Conservation (phyloP, 1,284 basidiomycete genomes). For the Naganishia liquefaciens region DNA sequence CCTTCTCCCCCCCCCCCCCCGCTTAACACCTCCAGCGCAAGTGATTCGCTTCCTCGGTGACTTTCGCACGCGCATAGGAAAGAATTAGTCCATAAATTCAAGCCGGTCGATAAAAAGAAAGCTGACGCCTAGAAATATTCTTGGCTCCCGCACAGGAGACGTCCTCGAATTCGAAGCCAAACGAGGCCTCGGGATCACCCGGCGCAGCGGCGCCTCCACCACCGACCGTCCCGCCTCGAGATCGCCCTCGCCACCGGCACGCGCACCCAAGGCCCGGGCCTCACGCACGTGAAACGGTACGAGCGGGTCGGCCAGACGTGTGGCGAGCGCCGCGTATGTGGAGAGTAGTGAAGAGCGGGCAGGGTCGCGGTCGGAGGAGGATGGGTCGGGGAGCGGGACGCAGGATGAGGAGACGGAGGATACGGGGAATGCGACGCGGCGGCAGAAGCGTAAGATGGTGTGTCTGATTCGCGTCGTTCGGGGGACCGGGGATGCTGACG, state of each 20-base stretch:
- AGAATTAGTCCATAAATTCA: too few relatives aligned
- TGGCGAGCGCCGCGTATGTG: neutral
- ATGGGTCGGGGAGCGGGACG: neutral
- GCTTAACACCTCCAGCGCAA: neutral
- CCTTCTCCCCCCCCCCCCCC: too few relatives aligned
- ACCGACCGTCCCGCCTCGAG: neutral
- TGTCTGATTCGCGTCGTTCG: neutral
- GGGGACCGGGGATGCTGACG: neutral
- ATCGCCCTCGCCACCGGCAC: neutral
- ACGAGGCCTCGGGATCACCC: conserved; percentile 38
- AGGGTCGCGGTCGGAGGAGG: neutral
- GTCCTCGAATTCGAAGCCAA: conserved; percentile 52
- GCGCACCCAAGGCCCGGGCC: neutral
- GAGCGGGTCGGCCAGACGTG: neutral
- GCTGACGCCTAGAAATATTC: neutral
- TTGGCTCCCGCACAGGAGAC: conserved; percentile 45
- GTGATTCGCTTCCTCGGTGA: too few relatives aligned
- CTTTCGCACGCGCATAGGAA: too few relatives aligned
- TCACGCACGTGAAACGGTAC: neutral
- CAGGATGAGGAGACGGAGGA: neutral
- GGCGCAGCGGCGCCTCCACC: neutral
- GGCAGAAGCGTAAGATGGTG: neutral
- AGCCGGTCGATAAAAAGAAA: too few relatives aligned
- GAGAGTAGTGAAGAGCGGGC: neutral
- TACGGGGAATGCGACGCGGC: neutral